Percentiles rank a stretch among this genome's conserved stretches.
phyloP scores from a whole-genome alignment of 2,329 filamentous ascomycete genomes.

The Colletotrichum caudatum region DNA sequence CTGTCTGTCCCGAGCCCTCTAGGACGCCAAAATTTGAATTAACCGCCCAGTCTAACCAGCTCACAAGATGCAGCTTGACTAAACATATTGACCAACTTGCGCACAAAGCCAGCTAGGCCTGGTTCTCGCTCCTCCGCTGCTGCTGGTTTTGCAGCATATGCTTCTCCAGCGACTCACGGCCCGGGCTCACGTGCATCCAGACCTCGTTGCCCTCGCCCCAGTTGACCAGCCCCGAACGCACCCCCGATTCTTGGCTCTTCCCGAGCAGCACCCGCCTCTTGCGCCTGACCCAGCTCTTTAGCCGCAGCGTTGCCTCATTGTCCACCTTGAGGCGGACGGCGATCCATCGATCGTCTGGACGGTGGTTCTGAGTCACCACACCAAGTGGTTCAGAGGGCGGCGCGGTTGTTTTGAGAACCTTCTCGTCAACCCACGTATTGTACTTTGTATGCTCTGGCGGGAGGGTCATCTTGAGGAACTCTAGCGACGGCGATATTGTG shows the following conservation, averaged over 20 bases:
- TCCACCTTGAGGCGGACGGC: conserved; percentile 68
- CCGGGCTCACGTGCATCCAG: conserved; percentile 51
- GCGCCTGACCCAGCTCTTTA: conserved; percentile 58
- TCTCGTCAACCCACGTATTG: conserved; percentile 66
- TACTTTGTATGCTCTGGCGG: conserved; percentile 60
- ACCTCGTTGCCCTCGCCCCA: conserved; percentile 49
- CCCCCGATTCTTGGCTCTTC: conserved; percentile 49
- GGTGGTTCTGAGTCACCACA: conserved; percentile 63
- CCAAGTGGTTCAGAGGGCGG: conserved; percentile 48
- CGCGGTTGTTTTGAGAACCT: conserved; percentile 58
- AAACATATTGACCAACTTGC: neutral
- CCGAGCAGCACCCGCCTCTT: conserved; percentile 46
- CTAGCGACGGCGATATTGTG: conserved; percentile 71
- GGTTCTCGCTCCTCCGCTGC: neutral
- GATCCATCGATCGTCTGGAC: conserved; percentile 69
- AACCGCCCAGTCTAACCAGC: neutral
- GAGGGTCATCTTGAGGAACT: conserved; percentile 69
- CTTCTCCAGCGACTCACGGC: conserved; percentile 44
- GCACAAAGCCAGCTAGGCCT: neutral
- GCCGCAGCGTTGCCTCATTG: conserved; percentile 66
- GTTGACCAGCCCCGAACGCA: conserved; percentile 47
- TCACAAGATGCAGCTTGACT: neutral
- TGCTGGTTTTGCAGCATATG: conserved; percentile 27
- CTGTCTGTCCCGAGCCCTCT: neutral
- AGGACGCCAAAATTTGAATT: neutral